Evolutionary conservation across 805 yeast species (phyloP).

Genomic region (Cyberlindnera suaveolens): DNA sequence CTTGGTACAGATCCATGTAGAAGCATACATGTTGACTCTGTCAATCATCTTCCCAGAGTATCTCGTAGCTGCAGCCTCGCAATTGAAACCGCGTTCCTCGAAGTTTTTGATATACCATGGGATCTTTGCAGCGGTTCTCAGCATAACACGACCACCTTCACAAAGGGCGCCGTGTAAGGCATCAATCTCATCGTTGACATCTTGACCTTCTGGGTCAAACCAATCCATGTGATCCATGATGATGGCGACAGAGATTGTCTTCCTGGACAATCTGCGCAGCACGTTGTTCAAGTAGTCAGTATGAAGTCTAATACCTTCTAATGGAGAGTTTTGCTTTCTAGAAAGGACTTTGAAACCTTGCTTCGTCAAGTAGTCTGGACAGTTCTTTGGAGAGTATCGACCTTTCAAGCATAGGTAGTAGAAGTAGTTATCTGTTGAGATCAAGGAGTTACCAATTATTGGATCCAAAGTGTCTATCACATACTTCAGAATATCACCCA

Average conservation of each 20-base stretch:
- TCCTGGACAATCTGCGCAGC: slow-evolving; percentile 53
- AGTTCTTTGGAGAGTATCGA: slow-evolving; percentile 50
- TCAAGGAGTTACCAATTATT: slow-evolving; percentile 52
- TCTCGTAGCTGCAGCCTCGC: slow-evolving; percentile 67
- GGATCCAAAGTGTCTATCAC: slow-evolving; percentile 79
- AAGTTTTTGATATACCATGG: slow-evolving; percentile 78
- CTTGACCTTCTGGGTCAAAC: slow-evolving; percentile 63
- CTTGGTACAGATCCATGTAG: slow-evolving; percentile 81
- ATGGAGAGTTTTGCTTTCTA: slow-evolving; percentile 36
- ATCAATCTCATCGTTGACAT: slow-evolving; percentile 59
- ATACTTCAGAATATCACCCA: slow-evolving; percentile 64
- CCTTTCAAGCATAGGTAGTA: slow-evolving; percentile 67
- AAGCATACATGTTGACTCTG: slow-evolving; percentile 82
- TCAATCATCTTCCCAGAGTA: slow-evolving; percentile 61
- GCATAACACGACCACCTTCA: slow-evolving; percentile 65
- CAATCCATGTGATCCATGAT: slow-evolving; percentile 94
- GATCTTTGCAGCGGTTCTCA: slow-evolving; percentile 63
- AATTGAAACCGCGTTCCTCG: slow-evolving; percentile 59
- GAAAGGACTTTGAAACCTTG: slow-evolving; percentile 49
- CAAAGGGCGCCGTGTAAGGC: slow-evolving; percentile 59
- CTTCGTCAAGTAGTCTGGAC: slow-evolving; percentile 69
- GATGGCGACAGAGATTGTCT: slow-evolving; percentile 67
- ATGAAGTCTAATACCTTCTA: slow-evolving; percentile 69
- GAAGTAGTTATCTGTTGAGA: slow-evolving; percentile 71
- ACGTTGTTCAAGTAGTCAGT: slow-evolving; percentile 78